These are phyloP conservation scores for Fusarium metavorans DNA, from an alignment of 2,329 filamentous ascomycete species.

Conservation along the genomic window DNA sequence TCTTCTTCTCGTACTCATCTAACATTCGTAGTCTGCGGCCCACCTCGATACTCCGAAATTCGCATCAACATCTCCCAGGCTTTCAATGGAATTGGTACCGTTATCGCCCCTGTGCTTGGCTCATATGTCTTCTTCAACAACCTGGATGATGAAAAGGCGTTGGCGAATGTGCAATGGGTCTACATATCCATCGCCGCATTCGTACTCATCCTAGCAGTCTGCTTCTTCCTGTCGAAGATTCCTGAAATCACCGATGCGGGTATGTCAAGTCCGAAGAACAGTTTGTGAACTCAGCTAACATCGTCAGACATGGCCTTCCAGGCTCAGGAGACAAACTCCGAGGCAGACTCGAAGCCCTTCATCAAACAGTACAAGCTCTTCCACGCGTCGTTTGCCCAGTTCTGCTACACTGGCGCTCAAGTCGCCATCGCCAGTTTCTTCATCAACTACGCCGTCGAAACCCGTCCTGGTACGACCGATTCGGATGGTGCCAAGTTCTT, in stretches of 20 bases:
- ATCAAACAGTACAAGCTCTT: conserved; percentile 80
- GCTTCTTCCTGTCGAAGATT: conserved; percentile 76
- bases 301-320: conserved; percentile 72
- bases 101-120: conserved; percentile 78
- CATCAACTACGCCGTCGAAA: conserved; percentile 78
- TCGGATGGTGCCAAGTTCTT: conserved; percentile 74
- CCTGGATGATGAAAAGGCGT: conserved; percentile 65
- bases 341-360: conserved; percentile 71
- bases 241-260: conserved; percentile 74
- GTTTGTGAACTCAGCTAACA: conserved; percentile 6
- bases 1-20: not conserved
- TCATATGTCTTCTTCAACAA: conserved; percentile 80
- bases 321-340: conserved; percentile 64
- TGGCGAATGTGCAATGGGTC: conserved; percentile 80
- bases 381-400: conserved; percentile 81
- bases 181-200: conserved; percentile 80
- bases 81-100: conserved; percentile 81
- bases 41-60: conserved; percentile 77
- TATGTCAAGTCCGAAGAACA: conserved; percentile 26
- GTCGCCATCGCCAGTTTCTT: conserved; percentile 75
- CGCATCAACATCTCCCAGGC: conserved; percentile 83
- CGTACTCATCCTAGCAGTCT: conserved; percentile 72
- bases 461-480: conserved; percentile 62
- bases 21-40: conserved; percentile 57
- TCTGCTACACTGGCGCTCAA: conserved; percentile 83